A percentile compares a stretch with the other conserved stretches of the same genome.
These are phyloP conservation scores for Raffaelea arxii DNA, from an alignment of 2,329 filamentous ascomycete species.

Conservation along the genomic window DNA sequence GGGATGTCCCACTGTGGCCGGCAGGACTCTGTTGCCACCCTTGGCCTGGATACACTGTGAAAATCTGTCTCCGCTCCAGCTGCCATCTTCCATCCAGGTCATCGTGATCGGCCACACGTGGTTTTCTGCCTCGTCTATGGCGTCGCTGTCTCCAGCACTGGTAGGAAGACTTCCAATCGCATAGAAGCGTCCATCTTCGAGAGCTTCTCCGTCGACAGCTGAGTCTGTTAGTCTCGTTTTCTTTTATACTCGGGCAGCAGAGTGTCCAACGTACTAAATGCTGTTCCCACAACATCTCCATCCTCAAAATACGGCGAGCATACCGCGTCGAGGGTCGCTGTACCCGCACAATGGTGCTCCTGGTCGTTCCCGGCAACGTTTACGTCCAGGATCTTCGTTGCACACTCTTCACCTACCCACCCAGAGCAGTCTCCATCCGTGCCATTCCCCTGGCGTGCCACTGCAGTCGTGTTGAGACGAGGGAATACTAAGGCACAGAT, in stretches of 20 bases:
- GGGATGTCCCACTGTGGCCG: background rate
- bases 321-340: background rate
- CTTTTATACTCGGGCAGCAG: too few relatives aligned
- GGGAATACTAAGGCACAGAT: background rate
- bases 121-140: background rate
- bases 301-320: background rate
- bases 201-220: background rate
- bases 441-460: too few relatives aligned
- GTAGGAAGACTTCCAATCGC: background rate
- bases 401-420: too few relatives aligned
- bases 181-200: constrained; percentile 1
- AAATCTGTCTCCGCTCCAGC: background rate
- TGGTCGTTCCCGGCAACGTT: background rate
- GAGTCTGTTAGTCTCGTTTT: background rate
- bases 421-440: too few relatives aligned
- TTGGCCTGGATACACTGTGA: background rate
- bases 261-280: background rate
- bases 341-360: background rate
- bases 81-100: background rate
- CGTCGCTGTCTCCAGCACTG: background rate
- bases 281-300: background rate
- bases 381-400: background rate
- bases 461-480: background rate
- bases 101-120: background rate
- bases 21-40: background rate